These are phyloP conservation scores for Cyberlindnera veronae DNA, from an alignment of 805 yeast species.

Conservation along the genomic window DNA sequence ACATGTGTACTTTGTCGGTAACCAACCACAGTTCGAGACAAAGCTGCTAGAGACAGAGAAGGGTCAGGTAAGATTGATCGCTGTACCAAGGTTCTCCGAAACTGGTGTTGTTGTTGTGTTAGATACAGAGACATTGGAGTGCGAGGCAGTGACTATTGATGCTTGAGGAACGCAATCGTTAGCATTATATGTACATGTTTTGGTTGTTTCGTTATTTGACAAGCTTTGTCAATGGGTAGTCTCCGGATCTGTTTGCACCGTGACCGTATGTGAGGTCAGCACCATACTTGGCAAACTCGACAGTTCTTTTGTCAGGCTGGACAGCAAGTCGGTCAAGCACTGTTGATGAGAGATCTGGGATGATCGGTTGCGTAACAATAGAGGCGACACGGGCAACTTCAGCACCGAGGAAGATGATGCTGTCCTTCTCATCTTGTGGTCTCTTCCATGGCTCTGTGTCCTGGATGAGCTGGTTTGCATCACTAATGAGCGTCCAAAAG, in stretches of 20 bases:
- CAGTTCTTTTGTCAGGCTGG: constrained; percentile 33
- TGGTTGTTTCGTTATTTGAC: no score
- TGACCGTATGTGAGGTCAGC: constrained; percentile 60
- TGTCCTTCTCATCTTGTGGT: constrained; percentile 39
- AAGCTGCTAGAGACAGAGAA: constrained; percentile 36
- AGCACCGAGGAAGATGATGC: constrained; percentile 58
- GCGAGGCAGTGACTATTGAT: constrained; percentile 41
- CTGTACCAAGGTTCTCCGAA: constrained; percentile 66
- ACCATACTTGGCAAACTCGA: constrained; percentile 48
- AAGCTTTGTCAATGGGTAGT: constrained; percentile 46
- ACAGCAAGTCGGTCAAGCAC: constrained; percentile 68
- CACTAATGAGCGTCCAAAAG: constrained; percentile 56
- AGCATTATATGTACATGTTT: no score
- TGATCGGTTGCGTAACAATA: constrained; percentile 66
- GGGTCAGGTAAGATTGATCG: constrained; percentile 49
- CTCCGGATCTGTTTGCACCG: constrained; percentile 49
- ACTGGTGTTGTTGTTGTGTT: constrained; percentile 65
- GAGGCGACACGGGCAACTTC: constrained; percentile 69
- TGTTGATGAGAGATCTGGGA: constrained; percentile 57
- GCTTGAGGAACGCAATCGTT: no score
- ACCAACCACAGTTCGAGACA: constrained; percentile 62
- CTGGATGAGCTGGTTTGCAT: constrained; percentile 68
- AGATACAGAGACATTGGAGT: constrained; percentile 53
- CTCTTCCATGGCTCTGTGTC: constrained; percentile 70
- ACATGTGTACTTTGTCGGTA: constrained; percentile 83